Evolutionary conservation across 441 rosid genomes (phyloP).

Genomic region (Croton laevigatus): DNA sequence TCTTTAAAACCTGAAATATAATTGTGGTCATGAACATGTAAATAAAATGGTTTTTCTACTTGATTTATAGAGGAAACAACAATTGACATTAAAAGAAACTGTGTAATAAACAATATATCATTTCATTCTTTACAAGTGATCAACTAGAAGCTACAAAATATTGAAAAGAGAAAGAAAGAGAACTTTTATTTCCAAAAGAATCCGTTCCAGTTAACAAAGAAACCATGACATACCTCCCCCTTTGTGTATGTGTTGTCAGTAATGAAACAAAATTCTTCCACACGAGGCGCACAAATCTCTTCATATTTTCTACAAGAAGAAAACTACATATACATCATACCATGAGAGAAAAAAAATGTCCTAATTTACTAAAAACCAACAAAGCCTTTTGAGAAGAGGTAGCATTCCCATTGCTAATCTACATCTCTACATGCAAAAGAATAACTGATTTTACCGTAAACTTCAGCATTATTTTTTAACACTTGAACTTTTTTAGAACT

Average conservation of each 20-base stretch:
- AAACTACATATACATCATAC: conserved; percentile 16
- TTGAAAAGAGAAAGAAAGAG: neutral
- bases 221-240: conserved; percentile 34
- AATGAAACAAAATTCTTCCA: conserved; percentile 53
- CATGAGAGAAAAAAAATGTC: neutral
- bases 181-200: neutral
- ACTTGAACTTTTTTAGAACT: neutral
- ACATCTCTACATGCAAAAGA: neutral
- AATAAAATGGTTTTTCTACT: too few relatives aligned
- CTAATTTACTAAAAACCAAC: neutral
- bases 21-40: conserved; percentile 15
- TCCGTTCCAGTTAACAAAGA: conserved; percentile 3
- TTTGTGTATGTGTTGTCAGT: conserved; percentile 50
- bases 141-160: neutral
- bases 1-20: conserved; percentile 61
- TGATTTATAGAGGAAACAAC: neutral
- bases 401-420: neutral
- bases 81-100: neutral
- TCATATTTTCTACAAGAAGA: conserved; percentile 67
- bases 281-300: conserved; percentile 54
- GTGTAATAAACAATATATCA: neutral
- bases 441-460: neutral
- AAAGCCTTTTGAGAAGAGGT: neutral
- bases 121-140: neutral
- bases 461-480: neutral